Conservation (phyloP, 1,284 basidiomycete species). For the Anthracocystis panici-leucophaei region DNA sequence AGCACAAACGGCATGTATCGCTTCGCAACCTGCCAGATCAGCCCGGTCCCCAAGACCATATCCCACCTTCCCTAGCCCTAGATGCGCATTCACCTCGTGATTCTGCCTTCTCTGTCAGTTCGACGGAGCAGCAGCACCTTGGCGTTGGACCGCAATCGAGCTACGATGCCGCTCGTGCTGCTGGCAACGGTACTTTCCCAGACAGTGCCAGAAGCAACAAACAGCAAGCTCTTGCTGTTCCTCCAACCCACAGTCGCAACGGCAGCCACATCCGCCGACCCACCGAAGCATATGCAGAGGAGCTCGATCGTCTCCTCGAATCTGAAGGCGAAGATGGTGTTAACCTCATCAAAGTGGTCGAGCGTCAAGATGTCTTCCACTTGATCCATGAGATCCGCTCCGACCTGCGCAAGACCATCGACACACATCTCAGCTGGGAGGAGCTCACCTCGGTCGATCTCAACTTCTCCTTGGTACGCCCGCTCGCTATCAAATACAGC, state of each 20-base stretch:
- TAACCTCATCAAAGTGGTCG: constrained; percentile 50
- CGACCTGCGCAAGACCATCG: constrained; percentile 58
- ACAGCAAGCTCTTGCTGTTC: background rate
- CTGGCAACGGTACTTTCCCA: constrained; percentile 5
- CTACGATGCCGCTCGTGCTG: background rate
- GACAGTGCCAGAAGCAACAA: background rate
- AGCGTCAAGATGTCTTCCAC: constrained; percentile 56
- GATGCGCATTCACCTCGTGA: constrained; percentile 24
- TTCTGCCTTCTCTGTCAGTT: constrained; percentile 38
- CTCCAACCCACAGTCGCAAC: constrained; percentile 7
- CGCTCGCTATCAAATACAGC: constrained; percentile 61
- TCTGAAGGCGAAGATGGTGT: constrained; percentile 52
- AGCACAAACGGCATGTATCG: constrained; percentile 39
- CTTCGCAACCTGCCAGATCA: constrained; percentile 44
- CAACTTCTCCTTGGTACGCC: constrained; percentile 62
- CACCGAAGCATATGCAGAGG: constrained; percentile 37
- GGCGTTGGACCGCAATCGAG: constrained; percentile 1
- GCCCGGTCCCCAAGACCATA: constrained; percentile 32
- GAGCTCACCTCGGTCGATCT: constrained; percentile 61
- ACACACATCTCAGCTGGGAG: constrained; percentile 62
- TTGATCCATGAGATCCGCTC: constrained; percentile 53
- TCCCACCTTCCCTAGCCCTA: constrained; percentile 22
- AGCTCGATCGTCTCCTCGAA: constrained; percentile 44
- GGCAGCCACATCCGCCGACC: constrained; percentile 20
- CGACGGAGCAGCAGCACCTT: constrained; percentile 32